phyloP scores from a whole-genome alignment of 495 filamentous ascomycete genomes.

The Corynascus novoguineensis region DNA sequence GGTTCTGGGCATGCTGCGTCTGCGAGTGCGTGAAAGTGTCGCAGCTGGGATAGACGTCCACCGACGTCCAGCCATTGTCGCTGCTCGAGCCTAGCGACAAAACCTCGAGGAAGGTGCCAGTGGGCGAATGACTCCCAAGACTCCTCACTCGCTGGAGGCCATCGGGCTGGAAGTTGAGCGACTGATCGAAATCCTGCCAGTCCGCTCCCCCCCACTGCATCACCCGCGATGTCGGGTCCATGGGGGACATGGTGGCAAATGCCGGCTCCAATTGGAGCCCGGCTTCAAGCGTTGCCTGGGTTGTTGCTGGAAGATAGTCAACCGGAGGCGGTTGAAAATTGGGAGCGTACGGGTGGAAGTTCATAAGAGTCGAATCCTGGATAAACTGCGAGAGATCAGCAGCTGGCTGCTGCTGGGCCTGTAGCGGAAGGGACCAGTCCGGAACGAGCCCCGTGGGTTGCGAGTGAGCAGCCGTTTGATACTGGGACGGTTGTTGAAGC shows the following conservation, averaged over 20 bases:
- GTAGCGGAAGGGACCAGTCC: slow-evolving; percentile 52
- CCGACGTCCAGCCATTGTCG: slow-evolving; percentile 76
- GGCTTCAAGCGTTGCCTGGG: slow-evolving; percentile 59
- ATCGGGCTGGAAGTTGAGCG: slow-evolving; percentile 42
- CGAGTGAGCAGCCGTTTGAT: slow-evolving; percentile 36
- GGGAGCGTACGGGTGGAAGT: slow-evolving; percentile 42
- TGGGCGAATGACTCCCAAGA: slow-evolving; percentile 73
- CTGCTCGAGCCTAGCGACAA: slow-evolving; percentile 72
- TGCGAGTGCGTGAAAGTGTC: slow-evolving; percentile 47
- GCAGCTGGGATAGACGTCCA: slow-evolving; percentile 54
- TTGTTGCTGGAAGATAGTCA: slow-evolving; percentile 63
- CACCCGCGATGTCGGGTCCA: slow-evolving; percentile 59
- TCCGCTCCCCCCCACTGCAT: slow-evolving; percentile 60
- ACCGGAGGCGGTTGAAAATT: slow-evolving; percentile 55
- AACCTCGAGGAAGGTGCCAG: slow-evolving; percentile 75
- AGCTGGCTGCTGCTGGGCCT: slow-evolving; percentile 47
- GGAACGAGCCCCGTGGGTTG: slow-evolving; percentile 42
- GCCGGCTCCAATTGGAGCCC: slow-evolving; percentile 60
- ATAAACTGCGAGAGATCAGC: slow-evolving; percentile 50
- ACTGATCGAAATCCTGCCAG: slow-evolving; percentile 68
- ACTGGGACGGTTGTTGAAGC: slow-evolving; percentile 45
- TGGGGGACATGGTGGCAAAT: slow-evolving; percentile 55
- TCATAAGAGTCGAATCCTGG: slow-evolving; percentile 45
- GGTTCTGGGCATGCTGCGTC: slow-evolving; percentile 43
- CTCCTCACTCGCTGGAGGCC: slow-evolving; percentile 51